Percentiles rank a stretch among this genome's conserved stretches.
Conservation (phyloP, 1,284 basidiomycete species). For the Ustilago xerochloae region DNA sequence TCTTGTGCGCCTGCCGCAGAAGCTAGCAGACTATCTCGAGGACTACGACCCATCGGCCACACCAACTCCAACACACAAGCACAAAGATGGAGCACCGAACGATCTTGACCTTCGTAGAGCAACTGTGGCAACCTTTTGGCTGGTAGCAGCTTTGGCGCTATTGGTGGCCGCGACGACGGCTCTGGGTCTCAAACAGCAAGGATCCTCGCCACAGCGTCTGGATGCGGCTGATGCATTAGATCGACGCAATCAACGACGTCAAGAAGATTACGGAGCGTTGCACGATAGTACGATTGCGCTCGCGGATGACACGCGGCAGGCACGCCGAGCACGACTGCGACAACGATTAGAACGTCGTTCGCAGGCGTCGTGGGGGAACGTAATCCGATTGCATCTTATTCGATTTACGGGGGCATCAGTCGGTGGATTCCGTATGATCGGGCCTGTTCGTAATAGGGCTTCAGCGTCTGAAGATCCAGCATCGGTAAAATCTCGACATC, state of each 20-base stretch:
- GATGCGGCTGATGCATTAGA: background rate
- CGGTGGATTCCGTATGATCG: slow-evolving; percentile 36
- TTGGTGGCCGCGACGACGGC: slow-evolving; percentile 24
- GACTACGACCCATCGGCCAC: background rate
- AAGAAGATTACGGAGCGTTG: slow-evolving; percentile 31
- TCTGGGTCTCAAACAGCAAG: slow-evolving; percentile 13
- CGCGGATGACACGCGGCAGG: slow-evolving; percentile 25
- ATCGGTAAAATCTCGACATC: background rate
- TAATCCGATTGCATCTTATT: slow-evolving; percentile 12
- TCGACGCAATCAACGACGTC: background rate
- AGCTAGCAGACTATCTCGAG: slow-evolving; percentile 37
- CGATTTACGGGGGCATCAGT: slow-evolving; percentile 14
- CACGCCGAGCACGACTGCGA: slow-evolving; percentile 34
- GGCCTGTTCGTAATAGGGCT: background rate
- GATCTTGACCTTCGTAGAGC: slow-evolving; percentile 35
- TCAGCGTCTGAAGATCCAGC: slow-evolving; percentile 1
- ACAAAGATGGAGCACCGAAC: background rate
- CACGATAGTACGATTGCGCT: slow-evolving; percentile 35
- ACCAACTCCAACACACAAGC: background rate
- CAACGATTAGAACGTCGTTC: slow-evolving; percentile 17
- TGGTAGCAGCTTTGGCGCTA: slow-evolving; percentile 42
- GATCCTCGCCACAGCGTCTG: background rate
- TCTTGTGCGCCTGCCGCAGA: slow-evolving; percentile 51
- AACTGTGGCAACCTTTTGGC: slow-evolving; percentile 34
- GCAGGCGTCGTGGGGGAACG: slow-evolving; percentile 17